phyloP scores from a whole-genome alignment of 768 basidiomycete genomes.

The Serendipita sp. region DNA sequence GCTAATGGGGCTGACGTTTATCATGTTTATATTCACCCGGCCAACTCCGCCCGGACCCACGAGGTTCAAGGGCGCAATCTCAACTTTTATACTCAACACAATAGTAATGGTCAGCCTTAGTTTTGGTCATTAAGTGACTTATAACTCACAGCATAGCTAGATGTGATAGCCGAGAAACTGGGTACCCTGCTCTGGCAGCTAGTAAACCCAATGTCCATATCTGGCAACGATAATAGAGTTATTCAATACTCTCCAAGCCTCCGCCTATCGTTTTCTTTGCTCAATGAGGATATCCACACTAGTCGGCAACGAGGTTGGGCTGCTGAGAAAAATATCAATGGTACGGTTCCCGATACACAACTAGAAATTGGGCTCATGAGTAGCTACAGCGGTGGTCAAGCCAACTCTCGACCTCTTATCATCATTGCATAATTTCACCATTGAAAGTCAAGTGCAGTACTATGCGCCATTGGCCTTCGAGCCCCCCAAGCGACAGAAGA shows the following conservation, averaged over 20 bases:
- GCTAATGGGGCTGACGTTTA: background rate
- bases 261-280: conserved; percentile 77
- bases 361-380: background rate
- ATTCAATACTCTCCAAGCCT: conserved; percentile 69
- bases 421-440: conserved; percentile 71
- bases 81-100: background rate
- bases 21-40: background rate
- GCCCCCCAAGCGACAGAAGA: conserved; percentile 27
- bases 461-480: conserved; percentile 79
- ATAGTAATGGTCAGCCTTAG: background rate
- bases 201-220: conserved; percentile 26
- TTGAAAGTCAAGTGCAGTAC: conserved; percentile 89
- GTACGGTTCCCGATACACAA: conserved; percentile 29
- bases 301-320: conserved; percentile 59
- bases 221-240: conserved; percentile 31
- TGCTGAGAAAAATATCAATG: conserved; percentile 39
- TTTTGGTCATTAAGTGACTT: conserved; percentile 11
- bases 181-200: conserved; percentile 22
- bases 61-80: background rate
- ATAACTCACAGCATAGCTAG: background rate
- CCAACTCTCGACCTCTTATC: conserved; percentile 47
- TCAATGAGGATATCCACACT: conserved; percentile 75
- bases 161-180: conserved; percentile 22
- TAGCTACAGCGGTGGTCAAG: conserved; percentile 22
- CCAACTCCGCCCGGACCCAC: background rate